Evolutionary conservation across 2,329 filamentous ascomycete species (phyloP).

Genomic region (Sporothrix humicola): DNA sequence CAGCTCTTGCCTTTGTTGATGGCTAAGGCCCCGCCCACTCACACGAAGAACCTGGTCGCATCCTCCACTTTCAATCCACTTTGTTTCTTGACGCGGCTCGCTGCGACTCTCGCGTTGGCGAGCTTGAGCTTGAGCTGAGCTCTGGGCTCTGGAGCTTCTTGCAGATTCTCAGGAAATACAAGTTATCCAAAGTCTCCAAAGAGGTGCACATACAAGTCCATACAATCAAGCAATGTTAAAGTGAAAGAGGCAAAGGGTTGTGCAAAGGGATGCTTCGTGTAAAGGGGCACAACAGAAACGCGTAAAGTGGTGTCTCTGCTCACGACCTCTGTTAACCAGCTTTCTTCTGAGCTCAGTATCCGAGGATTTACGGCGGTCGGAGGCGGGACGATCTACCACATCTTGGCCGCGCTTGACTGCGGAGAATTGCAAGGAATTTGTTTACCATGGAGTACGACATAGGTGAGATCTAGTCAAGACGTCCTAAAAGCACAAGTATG

Average conservation of each 20-base stretch:
- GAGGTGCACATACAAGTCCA: not conserved
- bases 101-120: constrained; percentile 9
- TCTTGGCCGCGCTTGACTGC: constrained; percentile 17
- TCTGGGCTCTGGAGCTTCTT: not conserved
- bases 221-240: not conserved
- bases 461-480: not conserved
- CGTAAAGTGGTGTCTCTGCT: not conserved
- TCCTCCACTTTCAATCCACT: constrained; percentile 28
- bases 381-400: constrained; percentile 20
- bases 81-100: constrained; percentile 1
- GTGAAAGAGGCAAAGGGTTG: constrained; percentile 6
- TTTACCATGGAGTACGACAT: not conserved
- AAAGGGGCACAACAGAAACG: constrained; percentile 8
- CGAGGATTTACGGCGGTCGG: constrained; percentile 30
- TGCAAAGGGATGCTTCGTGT: not conserved
- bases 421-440: not conserved
- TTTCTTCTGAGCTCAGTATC: not conserved
- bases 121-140: constrained; percentile 3
- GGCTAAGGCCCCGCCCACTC: constrained; percentile 33
- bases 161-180: not conserved
- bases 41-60: constrained; percentile 7
- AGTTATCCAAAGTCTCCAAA: not conserved
- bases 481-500: too few species aligned
- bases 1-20: constrained; percentile 21
- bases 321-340: too few species aligned